Evolutionary conservation across 176 grass and related monocot genomes (phyloP).

Genomic region (Secale cereale): DNA sequence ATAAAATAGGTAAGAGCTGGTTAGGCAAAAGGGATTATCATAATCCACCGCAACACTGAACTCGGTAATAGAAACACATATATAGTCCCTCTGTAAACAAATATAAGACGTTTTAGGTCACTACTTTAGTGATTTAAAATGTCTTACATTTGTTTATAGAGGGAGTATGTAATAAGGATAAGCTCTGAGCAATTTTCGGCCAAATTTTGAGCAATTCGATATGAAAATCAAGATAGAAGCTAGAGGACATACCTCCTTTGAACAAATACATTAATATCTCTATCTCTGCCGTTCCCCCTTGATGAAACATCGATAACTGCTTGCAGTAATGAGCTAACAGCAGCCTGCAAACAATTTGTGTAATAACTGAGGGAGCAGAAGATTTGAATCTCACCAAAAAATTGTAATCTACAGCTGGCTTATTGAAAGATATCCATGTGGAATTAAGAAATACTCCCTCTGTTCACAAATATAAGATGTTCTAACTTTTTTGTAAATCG

Average conservation of each 20-base stretch:
- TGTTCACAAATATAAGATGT: no score
- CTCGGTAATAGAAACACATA: background rate
- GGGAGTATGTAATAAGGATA: background rate
- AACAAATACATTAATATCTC: slow-evolving; percentile 88
- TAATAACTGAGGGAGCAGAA: slow-evolving; percentile 31
- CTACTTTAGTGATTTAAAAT: no score
- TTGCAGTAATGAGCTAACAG: slow-evolving; percentile 79
- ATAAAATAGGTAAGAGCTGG: background rate
- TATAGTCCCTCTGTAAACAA: no score
- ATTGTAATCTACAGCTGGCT: background rate
- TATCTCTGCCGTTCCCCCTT: slow-evolving; percentile 75
- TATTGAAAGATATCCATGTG: slow-evolving; percentile 18
- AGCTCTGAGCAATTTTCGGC: background rate
- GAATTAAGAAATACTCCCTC: slow-evolving; percentile 3
- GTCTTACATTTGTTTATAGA: no score
- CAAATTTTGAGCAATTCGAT: background rate
- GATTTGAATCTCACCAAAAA: slow-evolving; percentile 3
- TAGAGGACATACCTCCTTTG: slow-evolving; percentile 64
- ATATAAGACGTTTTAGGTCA: no score
- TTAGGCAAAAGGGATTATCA: background rate
- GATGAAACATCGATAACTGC: slow-evolving; percentile 92
- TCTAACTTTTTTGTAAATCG: no score
- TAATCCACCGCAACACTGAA: background rate
- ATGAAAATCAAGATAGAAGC: background rate
- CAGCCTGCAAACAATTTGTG: slow-evolving; percentile 63